Evolutionary conservation across 352 stramenopile species (phyloP).

Genomic region (Phytophthora pluvialis): DNA sequence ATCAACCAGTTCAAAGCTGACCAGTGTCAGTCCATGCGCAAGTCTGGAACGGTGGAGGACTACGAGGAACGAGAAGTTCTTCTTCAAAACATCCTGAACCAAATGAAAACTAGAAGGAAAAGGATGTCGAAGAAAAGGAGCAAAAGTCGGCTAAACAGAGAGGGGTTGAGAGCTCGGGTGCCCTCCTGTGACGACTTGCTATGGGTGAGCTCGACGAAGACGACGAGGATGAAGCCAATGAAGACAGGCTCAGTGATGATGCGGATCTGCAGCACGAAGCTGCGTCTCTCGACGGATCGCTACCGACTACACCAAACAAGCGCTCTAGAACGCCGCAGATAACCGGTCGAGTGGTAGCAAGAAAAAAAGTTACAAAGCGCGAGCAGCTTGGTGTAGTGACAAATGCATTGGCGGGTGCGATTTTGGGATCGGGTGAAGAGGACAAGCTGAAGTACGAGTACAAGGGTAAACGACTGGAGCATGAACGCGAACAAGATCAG

Average conservation of each 20-base stretch:
- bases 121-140: constrained; percentile 1
- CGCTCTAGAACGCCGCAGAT: too few species aligned
- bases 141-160: neutral
- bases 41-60: constrained; percentile 7
- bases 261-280: too few species aligned
- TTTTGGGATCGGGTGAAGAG: neutral
- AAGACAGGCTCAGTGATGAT: neutral
- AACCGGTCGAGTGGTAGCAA: neutral
- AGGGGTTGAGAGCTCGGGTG: constrained; percentile 10
- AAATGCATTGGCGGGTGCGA: neutral
- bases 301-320: neutral
- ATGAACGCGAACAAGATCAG: neutral
- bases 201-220: constrained; percentile 16
- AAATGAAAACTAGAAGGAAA: constrained; percentile 11
- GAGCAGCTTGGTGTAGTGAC: neutral
- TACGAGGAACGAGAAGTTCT: constrained; percentile 19
- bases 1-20: neutral
- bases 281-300: too few species aligned
- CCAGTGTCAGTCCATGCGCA: neutral
- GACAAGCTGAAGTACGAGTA: neutral
- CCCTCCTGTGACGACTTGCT: constrained; percentile 2
- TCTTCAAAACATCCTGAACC: constrained; percentile 11
- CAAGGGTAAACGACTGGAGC: neutral
- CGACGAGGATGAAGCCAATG: neutral
- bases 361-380: neutral